Evolutionary conservation across 129 eudicot genomes (phyloP).

Genomic region (Artemisia annua): DNA sequence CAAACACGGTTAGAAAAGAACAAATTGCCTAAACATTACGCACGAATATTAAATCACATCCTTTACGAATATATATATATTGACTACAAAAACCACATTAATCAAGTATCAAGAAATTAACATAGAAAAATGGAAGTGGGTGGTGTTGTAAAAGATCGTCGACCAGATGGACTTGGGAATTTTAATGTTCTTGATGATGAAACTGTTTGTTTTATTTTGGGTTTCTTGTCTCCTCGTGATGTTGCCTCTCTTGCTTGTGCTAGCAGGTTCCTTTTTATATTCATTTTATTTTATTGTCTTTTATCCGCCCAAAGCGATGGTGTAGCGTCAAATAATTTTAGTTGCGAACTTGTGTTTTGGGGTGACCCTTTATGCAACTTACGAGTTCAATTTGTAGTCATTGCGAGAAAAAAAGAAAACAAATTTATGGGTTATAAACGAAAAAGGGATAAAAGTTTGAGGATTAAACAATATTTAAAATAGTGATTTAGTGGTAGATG

Average conservation of each 20-base stretch:
- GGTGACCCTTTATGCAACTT: too few relatives aligned
- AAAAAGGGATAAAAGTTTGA: too few relatives aligned
- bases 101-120: background rate
- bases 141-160: slow-evolving; percentile 49
- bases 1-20: too few relatives aligned
- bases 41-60: slow-evolving; percentile 12
- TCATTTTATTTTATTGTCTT: background rate
- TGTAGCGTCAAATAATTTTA: too few relatives aligned
- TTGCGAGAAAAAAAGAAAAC: too few relatives aligned
- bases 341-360: too few relatives aligned
- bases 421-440: too few relatives aligned
- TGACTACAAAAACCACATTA: background rate
- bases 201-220: slow-evolving; percentile 50
- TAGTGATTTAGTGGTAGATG: too few relatives aligned
- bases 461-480: too few relatives aligned
- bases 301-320: too few relatives aligned
- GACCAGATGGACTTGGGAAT: slow-evolving; percentile 68
- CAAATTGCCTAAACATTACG: slow-evolving; percentile 35
- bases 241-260: slow-evolving; percentile 82
- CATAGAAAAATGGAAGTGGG: slow-evolving; percentile 34
- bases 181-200: slow-evolving; percentile 66
- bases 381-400: too few relatives aligned
- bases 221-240: slow-evolving; percentile 64
- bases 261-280: slow-evolving; percentile 55
- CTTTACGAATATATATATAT: background rate